Evolutionary conservation across 768 basidiomycete species (phyloP).

Genomic region (Rossbeevera mucosa): DNA sequence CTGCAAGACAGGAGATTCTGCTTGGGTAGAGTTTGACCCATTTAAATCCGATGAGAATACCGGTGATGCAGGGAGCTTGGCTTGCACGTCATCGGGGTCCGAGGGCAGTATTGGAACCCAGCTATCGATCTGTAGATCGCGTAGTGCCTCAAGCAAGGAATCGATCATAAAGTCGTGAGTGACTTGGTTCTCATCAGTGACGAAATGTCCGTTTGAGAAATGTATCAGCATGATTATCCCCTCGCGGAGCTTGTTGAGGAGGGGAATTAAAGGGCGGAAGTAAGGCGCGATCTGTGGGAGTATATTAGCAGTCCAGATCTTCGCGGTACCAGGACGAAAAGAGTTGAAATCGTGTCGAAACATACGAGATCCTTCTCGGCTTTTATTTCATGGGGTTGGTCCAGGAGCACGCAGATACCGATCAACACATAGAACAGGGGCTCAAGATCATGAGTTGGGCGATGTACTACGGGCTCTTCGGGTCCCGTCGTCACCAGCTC

Average conservation of each 20-base stretch:
- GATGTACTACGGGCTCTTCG: neutral
- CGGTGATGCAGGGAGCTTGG: neutral
- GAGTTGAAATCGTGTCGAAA: neutral
- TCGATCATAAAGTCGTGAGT: neutral
- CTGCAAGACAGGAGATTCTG: neutral
- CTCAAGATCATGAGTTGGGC: neutral
- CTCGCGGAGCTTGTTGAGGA: neutral
- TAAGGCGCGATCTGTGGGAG: neutral
- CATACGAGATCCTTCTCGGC: neutral
- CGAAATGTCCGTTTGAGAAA: neutral
- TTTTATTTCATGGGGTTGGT: neutral
- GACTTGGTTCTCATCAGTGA: neutral
- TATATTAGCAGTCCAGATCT: no score
- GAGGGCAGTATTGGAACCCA: neutral
- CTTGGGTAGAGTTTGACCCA: neutral
- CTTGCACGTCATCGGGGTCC: neutral
- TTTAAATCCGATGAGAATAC: neutral
- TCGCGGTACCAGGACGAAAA: neutral
- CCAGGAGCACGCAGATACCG: neutral
- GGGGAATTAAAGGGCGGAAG: neutral
- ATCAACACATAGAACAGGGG: neutral
- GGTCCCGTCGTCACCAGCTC: neutral
- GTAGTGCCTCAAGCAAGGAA: neutral
- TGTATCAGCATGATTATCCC: neutral
- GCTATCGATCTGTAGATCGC: neutral